Percentiles rank a stretch among this genome's conserved stretches.
phyloP scores from a whole-genome alignment of 345 rosid genomes.

The Reutealis trisperma region DNA sequence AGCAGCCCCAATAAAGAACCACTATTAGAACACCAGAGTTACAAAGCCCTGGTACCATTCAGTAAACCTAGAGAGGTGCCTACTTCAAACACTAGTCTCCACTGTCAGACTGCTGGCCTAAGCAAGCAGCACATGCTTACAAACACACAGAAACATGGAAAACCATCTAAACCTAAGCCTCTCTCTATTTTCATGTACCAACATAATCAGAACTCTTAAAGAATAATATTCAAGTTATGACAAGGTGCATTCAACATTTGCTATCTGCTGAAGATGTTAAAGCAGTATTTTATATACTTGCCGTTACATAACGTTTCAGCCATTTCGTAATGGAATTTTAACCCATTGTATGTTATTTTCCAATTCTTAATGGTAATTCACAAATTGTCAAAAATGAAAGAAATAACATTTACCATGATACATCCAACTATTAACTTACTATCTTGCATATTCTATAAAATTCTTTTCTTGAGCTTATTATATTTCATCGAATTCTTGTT shows the following conservation, averaged over 20 bases:
- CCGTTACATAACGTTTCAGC: too few relatives aligned
- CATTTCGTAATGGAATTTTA: too few relatives aligned
- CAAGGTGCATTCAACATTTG: neutral
- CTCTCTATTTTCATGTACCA: neutral
- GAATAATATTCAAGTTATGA: neutral
- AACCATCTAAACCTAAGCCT: neutral
- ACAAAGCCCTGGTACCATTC: neutral
- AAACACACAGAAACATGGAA: neutral
- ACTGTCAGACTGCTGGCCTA: neutral
- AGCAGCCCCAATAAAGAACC: neutral
- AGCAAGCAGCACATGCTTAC: neutral
- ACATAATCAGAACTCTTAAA: neutral
- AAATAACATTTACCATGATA: too few relatives aligned
- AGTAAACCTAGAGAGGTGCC: neutral
- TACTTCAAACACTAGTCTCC: neutral
- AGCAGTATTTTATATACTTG: too few relatives aligned
- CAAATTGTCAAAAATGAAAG: too few relatives aligned
- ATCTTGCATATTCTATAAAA: too few relatives aligned
- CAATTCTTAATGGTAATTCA: too few relatives aligned
- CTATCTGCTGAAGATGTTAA: neutral
- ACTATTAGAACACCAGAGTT: neutral
- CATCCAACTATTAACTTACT: too few relatives aligned
- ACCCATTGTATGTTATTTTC: too few relatives aligned
- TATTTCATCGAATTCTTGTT: too few relatives aligned
- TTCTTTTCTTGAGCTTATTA: too few relatives aligned